A percentile compares a stretch with the other conserved stretches of the same genome.
These are phyloP conservation scores for Mediolabrus comicus DNA, from an alignment of 108 stramenopile species.

Conservation along the genomic window DNA sequence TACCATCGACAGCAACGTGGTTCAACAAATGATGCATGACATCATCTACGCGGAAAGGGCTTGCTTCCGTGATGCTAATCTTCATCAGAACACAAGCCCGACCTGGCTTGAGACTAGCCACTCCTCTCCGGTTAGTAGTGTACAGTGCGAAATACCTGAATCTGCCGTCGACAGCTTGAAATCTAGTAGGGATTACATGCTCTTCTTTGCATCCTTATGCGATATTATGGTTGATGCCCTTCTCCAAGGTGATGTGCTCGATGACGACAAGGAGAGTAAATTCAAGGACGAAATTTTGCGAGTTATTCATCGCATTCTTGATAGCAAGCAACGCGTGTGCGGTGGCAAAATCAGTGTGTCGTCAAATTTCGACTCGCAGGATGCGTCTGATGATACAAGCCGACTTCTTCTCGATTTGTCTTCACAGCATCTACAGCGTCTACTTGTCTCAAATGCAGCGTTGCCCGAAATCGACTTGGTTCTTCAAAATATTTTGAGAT, in stretches of 20 bases:
- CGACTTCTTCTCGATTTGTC: conserved; percentile 21
- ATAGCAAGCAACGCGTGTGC: background rate
- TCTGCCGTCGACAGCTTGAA: background rate
- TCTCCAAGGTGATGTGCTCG: background rate
- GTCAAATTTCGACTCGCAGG: background rate
- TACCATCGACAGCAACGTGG: background rate
- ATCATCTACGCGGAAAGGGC: conserved; percentile 8
- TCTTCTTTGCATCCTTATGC: conserved; percentile 8
- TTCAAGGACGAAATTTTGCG: background rate
- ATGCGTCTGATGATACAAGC: background rate
- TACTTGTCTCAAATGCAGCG: conserved; percentile 6
- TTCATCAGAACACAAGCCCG: background rate
- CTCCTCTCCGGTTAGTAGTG: background rate
- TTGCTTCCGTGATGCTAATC: background rate
- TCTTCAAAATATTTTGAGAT: conserved; percentile 9
- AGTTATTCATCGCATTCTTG: background rate
- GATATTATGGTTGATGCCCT: conserved; percentile 21
- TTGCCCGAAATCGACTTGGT: conserved; percentile 21
- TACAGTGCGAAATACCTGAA: background rate
- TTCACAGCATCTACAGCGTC: conserved; percentile 13
- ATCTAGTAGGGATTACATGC: background rate
- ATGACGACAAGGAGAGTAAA: background rate
- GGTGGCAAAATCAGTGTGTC: background rate
- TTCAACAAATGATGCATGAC: background rate
- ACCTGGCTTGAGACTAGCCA: background rate